Conservation (phyloP, 495 filamentous ascomycete genomes). For the Bacidia gigantensis region DNA sequence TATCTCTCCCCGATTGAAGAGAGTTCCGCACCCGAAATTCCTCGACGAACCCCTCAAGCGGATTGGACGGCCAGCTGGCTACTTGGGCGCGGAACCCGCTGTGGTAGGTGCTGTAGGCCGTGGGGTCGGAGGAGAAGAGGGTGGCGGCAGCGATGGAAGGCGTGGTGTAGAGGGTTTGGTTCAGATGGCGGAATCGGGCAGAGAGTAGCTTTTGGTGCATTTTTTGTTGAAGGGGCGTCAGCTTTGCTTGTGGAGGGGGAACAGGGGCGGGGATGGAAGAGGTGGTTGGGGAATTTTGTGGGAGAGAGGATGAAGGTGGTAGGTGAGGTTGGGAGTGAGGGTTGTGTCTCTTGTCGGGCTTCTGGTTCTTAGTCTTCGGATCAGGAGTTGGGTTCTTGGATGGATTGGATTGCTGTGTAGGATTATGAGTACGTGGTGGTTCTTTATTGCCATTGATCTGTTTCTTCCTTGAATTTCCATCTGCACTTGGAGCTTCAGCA, state of each 20-base stretch:
- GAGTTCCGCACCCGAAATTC: slow-evolving; percentile 37
- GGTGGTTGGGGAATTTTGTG: neutral
- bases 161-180: slow-evolving; percentile 88
- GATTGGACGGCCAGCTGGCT: slow-evolving; percentile 88
- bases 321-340: neutral
- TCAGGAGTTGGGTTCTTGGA: neutral
- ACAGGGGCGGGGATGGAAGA: slow-evolving; percentile 19
- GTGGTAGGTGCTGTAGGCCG: slow-evolving; percentile 90
- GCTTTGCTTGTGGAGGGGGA: slow-evolving; percentile 31
- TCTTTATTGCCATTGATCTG: neutral
- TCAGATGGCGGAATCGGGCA: slow-evolving; percentile 92
- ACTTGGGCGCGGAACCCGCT: slow-evolving; percentile 90
- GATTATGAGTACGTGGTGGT: neutral
- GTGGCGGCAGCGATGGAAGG: slow-evolving; percentile 64
- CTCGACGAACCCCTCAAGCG: slow-evolving; percentile 67
- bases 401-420: neutral
- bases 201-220: slow-evolving; percentile 90
- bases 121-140: slow-evolving; percentile 67
- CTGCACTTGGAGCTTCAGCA: neutral
- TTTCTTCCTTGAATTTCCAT: neutral
- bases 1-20: slow-evolving; percentile 10
- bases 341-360: neutral
- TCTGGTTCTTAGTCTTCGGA: slow-evolving; percentile 3
- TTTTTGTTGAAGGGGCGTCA: slow-evolving; percentile 81
- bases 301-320: neutral